Percentiles rank a stretch among this genome's conserved stretches.
Evolutionary conservation across 495 filamentous ascomycete species (phyloP).

Genomic region (Lophium mytilinum): DNA sequence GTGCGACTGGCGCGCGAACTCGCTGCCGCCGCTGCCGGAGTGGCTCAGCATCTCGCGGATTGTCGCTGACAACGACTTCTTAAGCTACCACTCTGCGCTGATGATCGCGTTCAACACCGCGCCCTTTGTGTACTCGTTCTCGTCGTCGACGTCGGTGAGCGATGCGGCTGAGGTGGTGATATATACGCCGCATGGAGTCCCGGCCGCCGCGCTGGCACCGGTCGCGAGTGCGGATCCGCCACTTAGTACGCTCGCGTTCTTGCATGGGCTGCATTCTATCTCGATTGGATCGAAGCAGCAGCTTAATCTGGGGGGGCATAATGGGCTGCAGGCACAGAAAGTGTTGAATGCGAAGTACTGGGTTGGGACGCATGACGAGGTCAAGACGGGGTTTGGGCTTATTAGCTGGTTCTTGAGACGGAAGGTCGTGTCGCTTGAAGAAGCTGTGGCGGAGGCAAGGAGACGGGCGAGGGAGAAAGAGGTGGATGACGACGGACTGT

Average conservation of each 20-base stretch:
- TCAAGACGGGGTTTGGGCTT: slow-evolving; percentile 45
- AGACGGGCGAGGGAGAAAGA: slow-evolving; percentile 2
- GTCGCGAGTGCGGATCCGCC: slow-evolving; percentile 34
- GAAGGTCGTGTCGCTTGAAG: slow-evolving; percentile 36
- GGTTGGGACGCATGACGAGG: slow-evolving; percentile 51
- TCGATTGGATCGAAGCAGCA: slow-evolving; percentile 38
- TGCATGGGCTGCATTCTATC: slow-evolving; percentile 51
- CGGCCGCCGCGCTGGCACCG: slow-evolving; percentile 29
- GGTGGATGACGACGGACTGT: slow-evolving; percentile 1
- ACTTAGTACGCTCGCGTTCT: slow-evolving; percentile 41
- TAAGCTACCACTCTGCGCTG: slow-evolving; percentile 48
- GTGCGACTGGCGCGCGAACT: slow-evolving; percentile 34
- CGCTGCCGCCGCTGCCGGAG: slow-evolving; percentile 36
- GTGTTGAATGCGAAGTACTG: slow-evolving; percentile 45
- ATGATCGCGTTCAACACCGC: slow-evolving; percentile 39
- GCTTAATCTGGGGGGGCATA: slow-evolving; percentile 48
- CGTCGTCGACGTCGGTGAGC: neutral
- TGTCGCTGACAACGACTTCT: slow-evolving; percentile 35
- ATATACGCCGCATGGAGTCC: slow-evolving; percentile 52
- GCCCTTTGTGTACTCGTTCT: neutral
- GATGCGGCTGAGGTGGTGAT: slow-evolving; percentile 41
- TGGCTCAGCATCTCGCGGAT: slow-evolving; percentile 45
- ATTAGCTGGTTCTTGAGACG: slow-evolving; percentile 42
- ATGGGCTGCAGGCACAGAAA: slow-evolving; percentile 43
- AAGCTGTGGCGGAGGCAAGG: slow-evolving; percentile 38